phyloP scores from a whole-genome alignment of 768 basidiomycete species.

The Tricholoma saponaceum region DNA sequence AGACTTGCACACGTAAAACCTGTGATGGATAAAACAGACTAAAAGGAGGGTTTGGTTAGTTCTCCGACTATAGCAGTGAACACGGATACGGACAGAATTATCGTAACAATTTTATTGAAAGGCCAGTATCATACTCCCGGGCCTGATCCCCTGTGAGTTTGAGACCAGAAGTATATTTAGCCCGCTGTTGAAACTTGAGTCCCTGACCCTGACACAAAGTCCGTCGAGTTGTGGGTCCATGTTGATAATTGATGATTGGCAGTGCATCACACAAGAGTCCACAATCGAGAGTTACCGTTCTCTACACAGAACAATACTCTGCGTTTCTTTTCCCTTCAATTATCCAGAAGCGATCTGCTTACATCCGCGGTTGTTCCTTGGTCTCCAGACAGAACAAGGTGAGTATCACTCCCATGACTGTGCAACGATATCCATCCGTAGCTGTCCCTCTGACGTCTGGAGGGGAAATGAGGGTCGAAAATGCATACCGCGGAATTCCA shows the following conservation, averaged over 20 bases:
- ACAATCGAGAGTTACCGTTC: background rate
- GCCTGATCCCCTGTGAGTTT: background rate
- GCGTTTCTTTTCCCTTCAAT: background rate
- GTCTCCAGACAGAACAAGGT: background rate
- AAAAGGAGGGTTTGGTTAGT: background rate
- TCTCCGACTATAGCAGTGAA: background rate
- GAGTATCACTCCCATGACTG: too few species aligned
- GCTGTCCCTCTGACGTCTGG: too few species aligned
- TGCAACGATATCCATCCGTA: too few species aligned
- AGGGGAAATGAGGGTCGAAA: background rate
- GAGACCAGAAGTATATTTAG: background rate
- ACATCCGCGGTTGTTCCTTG: background rate
- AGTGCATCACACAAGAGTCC: background rate
- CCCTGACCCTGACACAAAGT: background rate
- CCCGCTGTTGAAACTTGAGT: background rate
- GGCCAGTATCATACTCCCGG: background rate
- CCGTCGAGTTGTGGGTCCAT: conserved; percentile 1
- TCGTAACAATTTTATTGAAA: background rate
- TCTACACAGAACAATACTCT: background rate
- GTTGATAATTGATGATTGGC: background rate
- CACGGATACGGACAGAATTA: background rate
- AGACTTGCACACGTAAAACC: background rate
- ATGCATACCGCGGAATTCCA: background rate
- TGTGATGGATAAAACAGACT: background rate
- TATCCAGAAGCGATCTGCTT: background rate